phyloP scores from a whole-genome alignment of 177 flowering plant genomes.

The Telopea speciosissima region DNA sequence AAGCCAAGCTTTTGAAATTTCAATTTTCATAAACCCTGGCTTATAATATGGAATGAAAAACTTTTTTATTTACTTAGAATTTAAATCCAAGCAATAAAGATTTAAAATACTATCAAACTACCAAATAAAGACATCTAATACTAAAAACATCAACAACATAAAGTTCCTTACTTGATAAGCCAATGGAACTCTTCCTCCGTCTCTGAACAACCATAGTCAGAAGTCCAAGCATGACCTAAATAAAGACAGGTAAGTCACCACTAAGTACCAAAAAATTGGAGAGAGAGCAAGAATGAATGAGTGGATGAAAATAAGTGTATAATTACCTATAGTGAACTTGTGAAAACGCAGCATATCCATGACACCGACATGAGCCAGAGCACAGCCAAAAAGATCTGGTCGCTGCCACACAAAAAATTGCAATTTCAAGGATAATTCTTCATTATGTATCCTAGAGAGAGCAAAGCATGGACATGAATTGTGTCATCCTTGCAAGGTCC shows the following conservation, averaged over 20 bases:
- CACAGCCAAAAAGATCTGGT: slow-evolving; percentile 99
- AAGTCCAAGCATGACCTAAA: slow-evolving; percentile 96
- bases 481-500: background rate
- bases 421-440: background rate
- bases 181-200: slow-evolving; percentile 89
- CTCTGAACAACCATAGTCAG: slow-evolving; percentile 96
- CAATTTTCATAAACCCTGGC: no score
- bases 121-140: background rate
- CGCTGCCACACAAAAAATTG: slow-evolving; percentile 43
- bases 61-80: no score
- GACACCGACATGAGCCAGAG: slow-evolving; percentile 97
- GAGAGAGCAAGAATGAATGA: background rate
- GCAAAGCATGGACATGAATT: background rate
- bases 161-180: slow-evolving; percentile 69
- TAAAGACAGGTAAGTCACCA: slow-evolving; percentile 12
- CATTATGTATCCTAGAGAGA: background rate
- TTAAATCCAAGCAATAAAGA: background rate
- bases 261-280: background rate
- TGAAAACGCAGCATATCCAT: slow-evolving; percentile 99
- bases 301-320: slow-evolving; percentile 2
- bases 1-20: no score
- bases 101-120: background rate
- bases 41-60: no score
- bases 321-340: slow-evolving; percentile 89
- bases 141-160: background rate